These are phyloP conservation scores for Alternaria triticimaculans DNA, from an alignment of 2,329 filamentous ascomycete genomes.

Conservation along the genomic window DNA sequence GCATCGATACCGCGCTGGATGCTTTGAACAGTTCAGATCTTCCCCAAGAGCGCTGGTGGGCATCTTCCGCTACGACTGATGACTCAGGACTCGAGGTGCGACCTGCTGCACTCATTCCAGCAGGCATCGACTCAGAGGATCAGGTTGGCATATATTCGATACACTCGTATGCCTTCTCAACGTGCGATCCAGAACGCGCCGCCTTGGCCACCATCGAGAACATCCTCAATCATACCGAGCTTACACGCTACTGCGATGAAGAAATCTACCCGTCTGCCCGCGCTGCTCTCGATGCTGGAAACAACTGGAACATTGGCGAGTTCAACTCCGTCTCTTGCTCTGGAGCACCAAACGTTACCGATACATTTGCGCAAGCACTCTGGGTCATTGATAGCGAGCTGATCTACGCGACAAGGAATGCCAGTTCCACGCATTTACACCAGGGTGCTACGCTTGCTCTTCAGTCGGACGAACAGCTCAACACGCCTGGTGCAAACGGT, in stretches of 20 bases:
- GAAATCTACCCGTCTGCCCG: conserved; percentile 18
- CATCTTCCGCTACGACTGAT: conserved; percentile 18
- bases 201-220: conserved; percentile 13
- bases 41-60: conserved; percentile 13
- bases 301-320: conserved; percentile 14
- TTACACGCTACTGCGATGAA: conserved; percentile 13
- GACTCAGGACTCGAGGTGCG: conserved; percentile 13
- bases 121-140: conserved; percentile 8
- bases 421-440: conserved; percentile 5
- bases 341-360: conserved; percentile 14
- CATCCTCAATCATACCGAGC: conserved; percentile 21
- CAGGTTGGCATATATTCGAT: conserved; percentile 14
- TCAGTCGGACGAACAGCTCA: conserved; percentile 15
- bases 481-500: conserved; percentile 14
- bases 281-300: conserved; percentile 10
- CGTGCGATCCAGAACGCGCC: conserved; percentile 7
- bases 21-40: not conserved
- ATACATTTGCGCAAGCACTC: conserved; percentile 19
- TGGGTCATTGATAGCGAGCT: conserved; percentile 19
- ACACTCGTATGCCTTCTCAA: conserved; percentile 14
- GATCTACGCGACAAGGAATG: conserved; percentile 15
- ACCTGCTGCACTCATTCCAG: conserved; percentile 15
- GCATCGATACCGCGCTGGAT: conserved; percentile 8
- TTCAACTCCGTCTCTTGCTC: conserved; percentile 19
- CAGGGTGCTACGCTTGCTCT: conserved; percentile 18